These are phyloP conservation scores for Sugiyamaella pinicola DNA, from an alignment of 1,139 yeast species.

Conservation along the genomic window DNA sequence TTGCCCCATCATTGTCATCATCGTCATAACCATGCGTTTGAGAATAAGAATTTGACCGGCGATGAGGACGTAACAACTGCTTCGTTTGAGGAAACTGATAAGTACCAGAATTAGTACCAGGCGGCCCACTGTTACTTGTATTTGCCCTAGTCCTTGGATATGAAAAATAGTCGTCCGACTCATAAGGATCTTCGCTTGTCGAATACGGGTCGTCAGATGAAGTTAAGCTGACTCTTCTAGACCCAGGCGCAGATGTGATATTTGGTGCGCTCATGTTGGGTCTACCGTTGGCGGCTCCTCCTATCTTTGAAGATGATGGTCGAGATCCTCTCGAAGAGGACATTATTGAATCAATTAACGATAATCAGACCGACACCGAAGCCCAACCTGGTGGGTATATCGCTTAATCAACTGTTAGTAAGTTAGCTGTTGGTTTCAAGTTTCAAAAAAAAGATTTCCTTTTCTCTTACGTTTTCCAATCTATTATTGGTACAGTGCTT, in stretches of 20 bases:
- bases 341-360: neutral
- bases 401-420: neutral
- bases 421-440: no score
- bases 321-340: neutral
- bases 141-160: constrained; percentile 1
- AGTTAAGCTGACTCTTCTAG: constrained; percentile 15
- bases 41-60: neutral
- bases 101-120: neutral
- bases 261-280: neutral
- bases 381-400: no score
- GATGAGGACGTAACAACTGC: constrained; percentile 10
- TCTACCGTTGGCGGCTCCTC: neutral
- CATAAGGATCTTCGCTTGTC: constrained; percentile 16
- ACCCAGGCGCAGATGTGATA: neutral
- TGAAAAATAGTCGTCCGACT: constrained; percentile 16
- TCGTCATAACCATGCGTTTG: neutral
- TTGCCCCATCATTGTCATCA: neutral
- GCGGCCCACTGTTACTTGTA: neutral
- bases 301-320: neutral
- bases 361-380: neutral
- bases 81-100: constrained; percentile 11
- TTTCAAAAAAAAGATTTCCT: no score
- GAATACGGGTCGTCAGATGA: constrained; percentile 17
- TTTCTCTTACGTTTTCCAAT: neutral
- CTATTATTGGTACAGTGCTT: no score